Evolutionary conservation across 139 green algal genomes (phyloP), one percentile per base, ranked within the genome.

Genomic region (Dunaliella primolecta): DNA sequence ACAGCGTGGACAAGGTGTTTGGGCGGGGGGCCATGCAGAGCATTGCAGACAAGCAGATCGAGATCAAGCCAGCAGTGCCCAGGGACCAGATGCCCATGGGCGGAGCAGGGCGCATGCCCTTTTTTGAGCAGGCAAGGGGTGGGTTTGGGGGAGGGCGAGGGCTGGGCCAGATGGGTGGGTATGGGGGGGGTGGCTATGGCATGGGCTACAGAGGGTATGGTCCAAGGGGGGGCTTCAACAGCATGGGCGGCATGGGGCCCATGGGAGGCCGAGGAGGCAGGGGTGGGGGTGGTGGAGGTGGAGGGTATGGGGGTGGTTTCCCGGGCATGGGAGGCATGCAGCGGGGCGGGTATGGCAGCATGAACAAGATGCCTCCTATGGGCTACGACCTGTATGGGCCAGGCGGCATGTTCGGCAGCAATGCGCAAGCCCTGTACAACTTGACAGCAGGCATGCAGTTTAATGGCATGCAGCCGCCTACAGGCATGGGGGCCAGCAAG

Each of bases 41-140:
- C 77, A 92, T 99, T 31, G 93, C 96, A 64, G 97, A 98, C 84
- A 99, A 99, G 91, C 93, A 93, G 36, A 95, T 98, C 20, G 95
- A 98, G 86, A 96, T 98, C 74, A 98, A 98, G 88, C 89, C 92
- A 78, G 96, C 96, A 24, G 93, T 98, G 36, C 96, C 96, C 0
- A 84, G 94, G 1, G 95, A 98, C 83, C 89, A 96, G 83, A 97
- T 98, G 92, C 92, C 94, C 0, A 74, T 76, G 0, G 84, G 84
- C 29, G 84, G 82, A 70, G 82, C 21, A 31, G 82, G 77, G 55
- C 83, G 83, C 25, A 86, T 84, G 46, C 75, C 75, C 21, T 80
- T 38, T 30, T 80, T 80, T 80, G 75, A 80, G 75, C 46, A 64
- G 46, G n/a, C 75, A 2, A 32, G 75, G 7, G 75, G 75, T 23